Evolutionary conservation across 345 rosid species (phyloP), one percentile per base, ranked within the genome.

Genomic region (Sisymbrium irio): DNA sequence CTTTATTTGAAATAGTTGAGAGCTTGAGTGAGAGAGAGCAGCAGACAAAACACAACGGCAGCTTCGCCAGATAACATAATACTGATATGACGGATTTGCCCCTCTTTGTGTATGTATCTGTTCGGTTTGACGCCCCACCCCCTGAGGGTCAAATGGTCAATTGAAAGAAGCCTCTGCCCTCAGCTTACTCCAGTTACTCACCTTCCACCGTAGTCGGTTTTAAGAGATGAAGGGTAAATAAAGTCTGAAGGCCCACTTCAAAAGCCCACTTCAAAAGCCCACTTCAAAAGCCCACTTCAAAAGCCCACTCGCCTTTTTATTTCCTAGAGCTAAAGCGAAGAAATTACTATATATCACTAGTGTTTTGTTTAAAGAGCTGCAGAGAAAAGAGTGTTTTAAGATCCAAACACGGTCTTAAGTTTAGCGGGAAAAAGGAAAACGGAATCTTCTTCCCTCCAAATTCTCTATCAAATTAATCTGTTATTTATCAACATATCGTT

Each of bases 1-100:
- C 28, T 57, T 72, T 41, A 6, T 51, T 27, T 22, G 28, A 67
- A 60, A 20, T 10, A 13, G 60, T 27, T 14, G 61, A 59, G 62
- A 47, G 71, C 22, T 22, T 58, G 61, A n/a, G 49, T n/a, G 45
- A 7, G 58, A 22, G 49, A n/a, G 49, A 49, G 72, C 46, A 63
- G 67, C 65, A 66, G 79, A 81, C 86, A 76, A 46, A 54, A 79
- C 74, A 77, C 85, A 65, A 17, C 9, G 45, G 80, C 82, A 77
- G 86, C 67, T 70, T 80, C 81, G 69, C 78, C 80, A 41, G 87
- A 54, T 50, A 28, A 47, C 7, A 25, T 27, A 45, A 2, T 40
- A n/a, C 15, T 20, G 1, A 1, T 60, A 57, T 68, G 83, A 83
- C 89, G 42, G 67, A 36, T 82, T 62, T 79, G 62, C 27, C 83